Conservation (phyloP, 1,139 yeast genomes). For the Schizosaccharomyces versatilis region DNA sequence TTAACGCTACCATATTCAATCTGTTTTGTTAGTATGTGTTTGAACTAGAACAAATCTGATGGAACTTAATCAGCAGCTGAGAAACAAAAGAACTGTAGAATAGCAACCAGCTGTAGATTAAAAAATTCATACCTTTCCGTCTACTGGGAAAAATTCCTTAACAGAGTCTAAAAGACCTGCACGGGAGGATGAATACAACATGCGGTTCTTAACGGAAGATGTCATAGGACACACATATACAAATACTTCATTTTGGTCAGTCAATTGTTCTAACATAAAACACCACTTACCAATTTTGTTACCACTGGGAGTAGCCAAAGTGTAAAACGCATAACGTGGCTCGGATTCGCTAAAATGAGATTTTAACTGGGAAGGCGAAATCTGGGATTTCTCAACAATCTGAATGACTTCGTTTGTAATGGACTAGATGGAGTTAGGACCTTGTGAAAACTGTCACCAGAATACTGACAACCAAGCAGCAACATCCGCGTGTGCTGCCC, state of each 20-base stretch:
- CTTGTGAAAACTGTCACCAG: neutral
- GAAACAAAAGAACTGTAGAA: too few species aligned
- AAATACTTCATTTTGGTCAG: constrained; percentile 24
- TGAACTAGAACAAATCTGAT: too few species aligned
- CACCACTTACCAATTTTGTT: constrained; percentile 22
- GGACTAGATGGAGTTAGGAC: neutral
- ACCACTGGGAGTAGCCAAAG: neutral
- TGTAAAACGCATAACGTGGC: neutral
- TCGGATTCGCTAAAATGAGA: neutral
- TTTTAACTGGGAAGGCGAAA: neutral
- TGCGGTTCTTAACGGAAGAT: constrained; percentile 70
- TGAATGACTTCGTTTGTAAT: neutral
- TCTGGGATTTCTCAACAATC: neutral
- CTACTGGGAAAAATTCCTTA: neutral
- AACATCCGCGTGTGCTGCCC: too few species aligned
- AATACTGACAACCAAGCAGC: neutral
- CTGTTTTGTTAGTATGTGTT: too few species aligned
- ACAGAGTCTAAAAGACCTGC: constrained; percentile 9
- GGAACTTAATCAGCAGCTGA: too few species aligned
- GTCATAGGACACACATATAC: constrained; percentile 80
- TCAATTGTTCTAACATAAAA: constrained; percentile 26
- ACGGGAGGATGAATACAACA: constrained; percentile 76
- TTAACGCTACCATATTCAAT: too few species aligned
- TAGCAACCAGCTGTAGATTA: too few species aligned
- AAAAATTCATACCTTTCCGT: constrained; percentile 2